Evolutionary conservation across 2,329 filamentous ascomycete species (phyloP), one percentile per base, ranked within the genome.

Genomic region (Epicoccum nigrum): DNA sequence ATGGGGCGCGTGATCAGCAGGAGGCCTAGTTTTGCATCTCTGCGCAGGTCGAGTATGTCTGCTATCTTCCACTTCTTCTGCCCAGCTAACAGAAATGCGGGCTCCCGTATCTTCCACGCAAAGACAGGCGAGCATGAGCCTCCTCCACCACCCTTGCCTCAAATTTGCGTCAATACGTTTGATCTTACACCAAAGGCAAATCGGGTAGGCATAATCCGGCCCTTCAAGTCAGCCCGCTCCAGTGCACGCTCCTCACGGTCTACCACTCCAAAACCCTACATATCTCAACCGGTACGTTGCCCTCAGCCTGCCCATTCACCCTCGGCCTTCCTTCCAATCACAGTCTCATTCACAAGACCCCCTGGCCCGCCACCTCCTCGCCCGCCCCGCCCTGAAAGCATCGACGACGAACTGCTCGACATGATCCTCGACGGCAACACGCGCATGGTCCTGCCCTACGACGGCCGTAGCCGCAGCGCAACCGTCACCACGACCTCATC

Each of bases 31-130:
- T n/a, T n/a, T n/a, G n/a, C n/a, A n/a, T n/a, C n/a, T n/a, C n/a
- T n/a, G n/a, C n/a, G n/a, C n/a, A n/a, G n/a, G n/a, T 61, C 55
- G 30, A 45, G 61, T 64, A 57, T 6, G 44, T 35, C 5, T 5
- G 15, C n/a, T 12, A 17, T 12, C n/a, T 4, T 19, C 13, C 8
- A 2, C 6, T n/a, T 4, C 35, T 27, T 27, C 35, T 9, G 7
- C 13, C 20, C n/a, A 13, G 3, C 19, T 42, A n/a, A 50, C 33
- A n/a, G n/a, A 4, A 7, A 7, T 16, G 4, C 20, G 63, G 63
- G 59, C 28, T 64, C 58, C 2, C 54, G 51, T 7, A 27, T 65
- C 40, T 64, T 64, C 19, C 49, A 37, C 43, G 8, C 19, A 12
- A 23, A 37, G 12, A 12, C 25, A 17, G 16, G 4, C 25, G 21